Percentiles rank a stretch among this genome's conserved stretches.
These are phyloP conservation scores for Xylariaceae sp. DNA, from an alignment of 2,329 filamentous ascomycete genomes.

Conservation along the genomic window DNA sequence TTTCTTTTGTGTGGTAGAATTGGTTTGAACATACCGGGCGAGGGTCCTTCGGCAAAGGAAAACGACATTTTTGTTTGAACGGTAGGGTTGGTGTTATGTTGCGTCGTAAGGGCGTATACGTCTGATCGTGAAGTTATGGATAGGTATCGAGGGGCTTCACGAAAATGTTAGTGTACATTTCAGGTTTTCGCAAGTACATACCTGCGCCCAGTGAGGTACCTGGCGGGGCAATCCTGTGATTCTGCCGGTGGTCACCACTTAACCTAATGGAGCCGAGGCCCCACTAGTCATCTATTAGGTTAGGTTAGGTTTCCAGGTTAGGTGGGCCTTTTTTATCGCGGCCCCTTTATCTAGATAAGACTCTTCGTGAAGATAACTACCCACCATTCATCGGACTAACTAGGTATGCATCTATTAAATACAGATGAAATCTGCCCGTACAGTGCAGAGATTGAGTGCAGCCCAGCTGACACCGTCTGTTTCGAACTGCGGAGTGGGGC, in stretches of 20 bases:
- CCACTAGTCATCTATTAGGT: background rate
- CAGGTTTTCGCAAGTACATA: too few species aligned
- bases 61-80: slow-evolving; percentile 7
- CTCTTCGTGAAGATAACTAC: too few species aligned
- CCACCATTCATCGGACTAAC: too few species aligned
- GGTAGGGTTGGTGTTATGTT: background rate
- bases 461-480: too few species aligned
- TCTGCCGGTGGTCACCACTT: background rate
- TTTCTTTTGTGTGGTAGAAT: background rate
- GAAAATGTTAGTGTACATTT: too few species aligned
- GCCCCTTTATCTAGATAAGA: too few species aligned
- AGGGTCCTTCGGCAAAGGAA: slow-evolving; percentile 18
- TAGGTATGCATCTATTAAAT: too few species aligned
- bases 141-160: too few species aligned
- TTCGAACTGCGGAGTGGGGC: too few species aligned
- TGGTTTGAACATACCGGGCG: slow-evolving; percentile 23
- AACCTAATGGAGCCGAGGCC: background rate
- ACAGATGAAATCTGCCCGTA: too few species aligned
- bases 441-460: too few species aligned
- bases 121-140: background rate
- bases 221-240: background rate
- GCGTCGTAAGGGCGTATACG: background rate
- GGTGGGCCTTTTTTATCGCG: too few species aligned
- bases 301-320: background rate
- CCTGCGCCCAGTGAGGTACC: background rate